A percentile compares a stretch with the other conserved stretches of the same genome.
These are phyloP conservation scores for Eutypa lata DNA, from an alignment of 2,329 filamentous ascomycete genomes.

Conservation along the genomic window DNA sequence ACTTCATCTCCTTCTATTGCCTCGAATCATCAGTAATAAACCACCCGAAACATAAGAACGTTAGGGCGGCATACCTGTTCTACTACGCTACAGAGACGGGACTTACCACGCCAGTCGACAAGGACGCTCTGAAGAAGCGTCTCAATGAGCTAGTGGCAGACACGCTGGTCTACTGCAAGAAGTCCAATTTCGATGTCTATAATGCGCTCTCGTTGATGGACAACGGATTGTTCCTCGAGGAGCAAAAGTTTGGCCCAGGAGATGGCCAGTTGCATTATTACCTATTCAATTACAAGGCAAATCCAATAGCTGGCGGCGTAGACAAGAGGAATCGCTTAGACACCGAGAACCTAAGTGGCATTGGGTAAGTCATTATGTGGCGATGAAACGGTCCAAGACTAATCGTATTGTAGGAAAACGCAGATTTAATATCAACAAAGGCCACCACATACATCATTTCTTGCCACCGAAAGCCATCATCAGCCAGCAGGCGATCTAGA, in stretches of 20 bases:
- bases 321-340: slow-evolving; percentile 77
- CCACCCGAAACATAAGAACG: slow-evolving; percentile 70
- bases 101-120: slow-evolving; percentile 55
- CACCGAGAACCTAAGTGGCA: slow-evolving; percentile 73
- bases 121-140: slow-evolving; percentile 66
- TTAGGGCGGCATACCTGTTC: slow-evolving; percentile 92
- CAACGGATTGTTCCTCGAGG: slow-evolving; percentile 87
- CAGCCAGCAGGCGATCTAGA: not conserved
- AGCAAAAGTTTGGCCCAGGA: slow-evolving; percentile 91
- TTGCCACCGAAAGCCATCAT: not conserved
- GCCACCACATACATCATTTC: not conserved
- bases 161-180: slow-evolving; percentile 83
- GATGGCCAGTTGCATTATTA: slow-evolving; percentile 97
- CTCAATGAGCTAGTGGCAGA: slow-evolving; percentile 81
- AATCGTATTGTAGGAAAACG: slow-evolving; percentile 24
- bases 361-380: slow-evolving; percentile 75
- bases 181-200: slow-evolving; percentile 86
- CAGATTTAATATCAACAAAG: slow-evolving; percentile 20
- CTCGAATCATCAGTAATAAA: slow-evolving; percentile 91
- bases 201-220: slow-evolving; percentile 93
- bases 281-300: slow-evolving; percentile 92
- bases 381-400: slow-evolving; percentile 38
- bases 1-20: slow-evolving; percentile 96
- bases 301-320: slow-evolving; percentile 81
- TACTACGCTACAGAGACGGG: slow-evolving; percentile 90